These are phyloP conservation scores for Bimuria novae-zelandiae DNA, from an alignment of 2,329 filamentous ascomycete species.

Conservation along the genomic window DNA sequence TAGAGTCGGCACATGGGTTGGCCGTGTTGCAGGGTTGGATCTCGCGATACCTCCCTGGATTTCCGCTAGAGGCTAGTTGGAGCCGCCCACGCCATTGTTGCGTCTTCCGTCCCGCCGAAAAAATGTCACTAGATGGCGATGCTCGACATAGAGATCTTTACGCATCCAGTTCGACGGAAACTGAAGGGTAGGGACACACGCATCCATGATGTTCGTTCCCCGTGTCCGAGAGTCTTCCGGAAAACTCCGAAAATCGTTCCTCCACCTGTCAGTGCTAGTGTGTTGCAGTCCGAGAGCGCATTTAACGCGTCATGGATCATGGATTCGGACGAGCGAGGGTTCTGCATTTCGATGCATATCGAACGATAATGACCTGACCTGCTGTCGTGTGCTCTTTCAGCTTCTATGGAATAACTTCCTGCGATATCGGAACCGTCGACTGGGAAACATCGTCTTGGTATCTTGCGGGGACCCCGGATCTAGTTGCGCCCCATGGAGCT, in stretches of 20 bases:
- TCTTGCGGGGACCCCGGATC: slow-evolving; percentile 3
- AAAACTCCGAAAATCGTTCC: slow-evolving; percentile 1
- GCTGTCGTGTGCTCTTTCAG: not conserved
- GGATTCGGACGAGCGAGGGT: not conserved
- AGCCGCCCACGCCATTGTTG: slow-evolving; percentile 9
- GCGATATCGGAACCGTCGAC: no score
- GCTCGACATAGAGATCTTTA: not conserved
- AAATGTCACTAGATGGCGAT: not conserved
- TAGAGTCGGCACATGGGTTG: slow-evolving; percentile 18
- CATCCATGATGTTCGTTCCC: no score
- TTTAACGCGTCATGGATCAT: not conserved
- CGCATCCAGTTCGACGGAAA: not conserved
- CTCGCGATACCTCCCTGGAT: not conserved
- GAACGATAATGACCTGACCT: slow-evolving; percentile 2
- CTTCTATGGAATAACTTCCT: no score
- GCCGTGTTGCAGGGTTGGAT: not conserved
- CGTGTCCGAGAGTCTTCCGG: slow-evolving; percentile 2
- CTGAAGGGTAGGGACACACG: no score
- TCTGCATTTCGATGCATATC: slow-evolving; percentile 3
- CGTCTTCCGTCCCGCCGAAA: slow-evolving; percentile 11
- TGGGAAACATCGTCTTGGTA: not conserved
- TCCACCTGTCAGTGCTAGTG: not conserved
- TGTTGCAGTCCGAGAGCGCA: slow-evolving; percentile 1
- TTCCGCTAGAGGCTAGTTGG: not conserved
- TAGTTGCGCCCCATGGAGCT: not conserved